Evolutionary conservation across 345 rosid species (phyloP).

Genomic region (Ailanthus altissimus): DNA sequence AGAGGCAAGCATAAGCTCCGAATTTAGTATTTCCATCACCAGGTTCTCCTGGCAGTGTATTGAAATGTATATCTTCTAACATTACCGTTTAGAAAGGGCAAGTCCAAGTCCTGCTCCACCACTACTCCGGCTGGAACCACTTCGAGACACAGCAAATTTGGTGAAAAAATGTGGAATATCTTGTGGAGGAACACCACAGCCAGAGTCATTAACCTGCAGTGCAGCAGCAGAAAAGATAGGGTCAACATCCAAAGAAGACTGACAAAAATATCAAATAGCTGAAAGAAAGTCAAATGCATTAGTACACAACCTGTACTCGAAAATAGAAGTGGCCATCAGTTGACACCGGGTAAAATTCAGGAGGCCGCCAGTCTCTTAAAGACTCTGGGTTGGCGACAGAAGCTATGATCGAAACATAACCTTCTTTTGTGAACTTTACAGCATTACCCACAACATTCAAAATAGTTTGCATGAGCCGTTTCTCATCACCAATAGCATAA

Average conservation of each 20-base stretch:
- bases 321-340: constrained; percentile 75
- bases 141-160: constrained; percentile 58
- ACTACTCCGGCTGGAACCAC: constrained; percentile 48
- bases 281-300: constrained; percentile 14
- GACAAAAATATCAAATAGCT: not conserved
- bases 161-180: constrained; percentile 70
- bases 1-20: not conserved
- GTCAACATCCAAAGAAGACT: constrained; percentile 11
- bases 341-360: constrained; percentile 57
- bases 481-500: constrained; percentile 81
- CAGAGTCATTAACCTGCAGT: constrained; percentile 85
- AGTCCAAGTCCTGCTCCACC: constrained; percentile 84
- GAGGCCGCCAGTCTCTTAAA: constrained; percentile 64
- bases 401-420: constrained; percentile 62
- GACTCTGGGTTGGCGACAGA: constrained; percentile 81
- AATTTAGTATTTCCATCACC: not conserved
- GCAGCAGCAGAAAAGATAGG: constrained; percentile 18
- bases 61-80: constrained; percentile 7
- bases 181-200: constrained; percentile 78
- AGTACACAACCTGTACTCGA: constrained; percentile 64
- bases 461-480: constrained; percentile 80
- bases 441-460: constrained; percentile 85
- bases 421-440: constrained; percentile 94
- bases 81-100: constrained; percentile 87
- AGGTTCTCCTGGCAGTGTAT: constrained; percentile 6